Percentiles rank a stretch among this genome's conserved stretches.
phyloP scores from a whole-genome alignment of 2,329 filamentous ascomycete genomes.

The Cladophialophora carrionii region DNA sequence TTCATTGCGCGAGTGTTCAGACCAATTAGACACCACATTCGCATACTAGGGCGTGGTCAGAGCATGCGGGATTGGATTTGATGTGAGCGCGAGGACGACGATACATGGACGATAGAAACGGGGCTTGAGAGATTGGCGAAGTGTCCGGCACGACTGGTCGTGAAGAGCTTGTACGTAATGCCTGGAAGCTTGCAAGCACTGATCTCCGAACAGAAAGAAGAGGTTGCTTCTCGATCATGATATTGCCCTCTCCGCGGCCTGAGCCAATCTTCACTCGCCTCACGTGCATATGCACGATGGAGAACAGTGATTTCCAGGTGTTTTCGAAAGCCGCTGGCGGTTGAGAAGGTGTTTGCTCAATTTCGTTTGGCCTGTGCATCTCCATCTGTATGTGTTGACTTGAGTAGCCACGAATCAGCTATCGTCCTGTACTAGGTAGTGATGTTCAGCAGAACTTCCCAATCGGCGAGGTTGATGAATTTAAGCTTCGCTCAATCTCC shows the following conservation, averaged over 20 bases:
- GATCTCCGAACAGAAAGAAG: background rate
- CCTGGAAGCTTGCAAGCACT: background rate
- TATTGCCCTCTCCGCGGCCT: background rate
- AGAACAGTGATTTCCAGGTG: background rate
- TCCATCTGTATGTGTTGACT: background rate
- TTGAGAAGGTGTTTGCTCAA: background rate
- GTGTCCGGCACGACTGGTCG: background rate
- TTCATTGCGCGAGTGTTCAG: background rate
- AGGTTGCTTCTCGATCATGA: background rate
- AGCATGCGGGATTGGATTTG: background rate
- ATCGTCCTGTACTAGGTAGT: background rate
- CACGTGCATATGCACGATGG: background rate
- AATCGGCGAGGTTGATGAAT: background rate
- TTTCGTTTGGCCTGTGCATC: background rate
- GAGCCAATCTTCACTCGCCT: no score
- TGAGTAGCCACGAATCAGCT: background rate
- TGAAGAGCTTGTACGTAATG: background rate
- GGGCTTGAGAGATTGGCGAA: background rate
- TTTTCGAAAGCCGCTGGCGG: background rate
- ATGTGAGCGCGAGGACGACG: background rate
- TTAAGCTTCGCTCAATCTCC: background rate
- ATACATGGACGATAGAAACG: background rate
- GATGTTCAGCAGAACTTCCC: background rate
- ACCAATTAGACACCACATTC: background rate
- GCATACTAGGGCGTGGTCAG: background rate